Percentiles rank a stretch among this genome's conserved stretches.
These are phyloP conservation scores for Helianthus annuus DNA, from an alignment of 129 eudicot species.

Conservation along the genomic window DNA sequence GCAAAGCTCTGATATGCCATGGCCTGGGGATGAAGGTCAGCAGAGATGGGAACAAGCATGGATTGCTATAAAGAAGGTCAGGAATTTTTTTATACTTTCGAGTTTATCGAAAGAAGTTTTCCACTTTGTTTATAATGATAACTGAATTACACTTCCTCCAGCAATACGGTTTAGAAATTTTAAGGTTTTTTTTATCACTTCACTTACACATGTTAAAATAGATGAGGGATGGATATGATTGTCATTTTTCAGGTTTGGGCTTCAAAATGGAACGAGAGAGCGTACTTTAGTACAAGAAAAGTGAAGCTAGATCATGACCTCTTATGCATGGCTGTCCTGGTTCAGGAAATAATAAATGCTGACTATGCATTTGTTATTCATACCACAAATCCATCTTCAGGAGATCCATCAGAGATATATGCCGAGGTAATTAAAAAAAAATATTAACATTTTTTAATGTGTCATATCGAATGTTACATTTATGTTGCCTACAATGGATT, in stretches of 20 bases:
- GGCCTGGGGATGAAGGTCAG: constrained; percentile 97
- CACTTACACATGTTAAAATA: constrained; percentile 6
- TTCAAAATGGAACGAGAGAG: constrained; percentile 97
- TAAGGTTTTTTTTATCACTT: background rate
- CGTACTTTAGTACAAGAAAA: constrained; percentile 91
- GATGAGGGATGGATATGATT: constrained; percentile 20
- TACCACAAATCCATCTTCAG: constrained; percentile 93
- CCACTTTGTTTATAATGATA: constrained; percentile 16
- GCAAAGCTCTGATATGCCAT: constrained; percentile 86
- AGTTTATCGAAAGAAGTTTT: background rate
- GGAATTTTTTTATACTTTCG: constrained; percentile 15
- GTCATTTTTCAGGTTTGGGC: constrained; percentile 79
- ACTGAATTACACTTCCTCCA: constrained; percentile 2
- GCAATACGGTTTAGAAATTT: constrained; percentile 2
- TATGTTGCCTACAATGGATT: background rate
- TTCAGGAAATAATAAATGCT: constrained; percentile 90
- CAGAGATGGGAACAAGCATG: constrained; percentile 95
- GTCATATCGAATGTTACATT: background rate
- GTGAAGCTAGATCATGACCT: constrained; percentile 81
- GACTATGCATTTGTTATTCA: constrained; percentile 98
- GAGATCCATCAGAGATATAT: constrained; percentile 86
- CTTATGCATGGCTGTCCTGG: constrained; percentile 95
- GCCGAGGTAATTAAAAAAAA: constrained; percentile 22
- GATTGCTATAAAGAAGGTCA: constrained; percentile 92
- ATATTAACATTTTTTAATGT: background rate